A percentile compares a stretch with the other conserved stretches of the same genome.
These are phyloP conservation scores for Fagus crenata DNA, from an alignment of 306 rosid genomes.

Conservation along the genomic window DNA sequence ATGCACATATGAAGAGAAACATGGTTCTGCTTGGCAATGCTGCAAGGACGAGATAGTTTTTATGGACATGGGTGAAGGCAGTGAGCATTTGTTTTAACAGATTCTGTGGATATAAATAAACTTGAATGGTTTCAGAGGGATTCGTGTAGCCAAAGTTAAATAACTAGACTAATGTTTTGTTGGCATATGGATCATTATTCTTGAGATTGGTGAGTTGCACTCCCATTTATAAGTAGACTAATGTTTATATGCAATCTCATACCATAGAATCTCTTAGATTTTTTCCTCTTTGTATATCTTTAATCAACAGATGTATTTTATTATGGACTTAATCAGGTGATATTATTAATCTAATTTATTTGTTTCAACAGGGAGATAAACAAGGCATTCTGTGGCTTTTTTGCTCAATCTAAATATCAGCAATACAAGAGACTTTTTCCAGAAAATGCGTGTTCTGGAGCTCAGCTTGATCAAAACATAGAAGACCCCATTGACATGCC, in stretches of 20 bases:
- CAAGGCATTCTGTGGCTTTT: constrained; percentile 91
- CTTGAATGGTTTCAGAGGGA: background rate
- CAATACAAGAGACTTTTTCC: constrained; percentile 38
- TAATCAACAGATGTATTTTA: background rate
- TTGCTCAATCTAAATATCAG: constrained; percentile 44
- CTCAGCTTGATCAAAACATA: constrained; percentile 13
- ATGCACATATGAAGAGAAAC: background rate
- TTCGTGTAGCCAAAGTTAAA: background rate
- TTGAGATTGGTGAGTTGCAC: background rate
- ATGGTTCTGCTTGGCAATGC: background rate
- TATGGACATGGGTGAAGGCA: background rate
- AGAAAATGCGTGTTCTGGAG: constrained; percentile 36
- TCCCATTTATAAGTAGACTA: background rate
- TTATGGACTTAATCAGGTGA: constrained; percentile 1
- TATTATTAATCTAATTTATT: constrained; percentile 27
- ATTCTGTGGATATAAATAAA: background rate
- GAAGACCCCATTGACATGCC: constrained; percentile 7
- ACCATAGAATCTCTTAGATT: background rate
- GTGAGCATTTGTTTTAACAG: background rate
- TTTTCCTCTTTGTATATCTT: background rate
- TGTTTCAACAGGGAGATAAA: constrained; percentile 73
- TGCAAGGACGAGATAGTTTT: background rate
- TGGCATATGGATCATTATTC: background rate
- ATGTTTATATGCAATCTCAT: background rate
- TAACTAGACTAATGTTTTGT: background rate